Percentiles rank a stretch among this genome's conserved stretches.
These are phyloP conservation scores for Rhododendron griersonianum DNA, from an alignment of 148 eudicot genomes.

Conservation along the genomic window DNA sequence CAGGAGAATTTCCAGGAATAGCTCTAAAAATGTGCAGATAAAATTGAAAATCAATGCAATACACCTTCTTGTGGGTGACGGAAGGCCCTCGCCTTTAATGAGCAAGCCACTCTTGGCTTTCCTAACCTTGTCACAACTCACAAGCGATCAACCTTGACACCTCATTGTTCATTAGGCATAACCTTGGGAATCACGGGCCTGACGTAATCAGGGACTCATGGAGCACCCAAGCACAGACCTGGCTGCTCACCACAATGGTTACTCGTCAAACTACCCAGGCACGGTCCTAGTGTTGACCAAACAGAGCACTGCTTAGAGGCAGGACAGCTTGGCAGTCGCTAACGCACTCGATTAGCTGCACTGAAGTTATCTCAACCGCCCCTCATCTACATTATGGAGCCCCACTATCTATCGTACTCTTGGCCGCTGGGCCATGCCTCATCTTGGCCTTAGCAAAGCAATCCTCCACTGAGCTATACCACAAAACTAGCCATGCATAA, in stretches of 20 bases:
- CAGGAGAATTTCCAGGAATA: neutral
- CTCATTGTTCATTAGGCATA: neutral
- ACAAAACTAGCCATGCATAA: neutral
- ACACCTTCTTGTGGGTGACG: neutral
- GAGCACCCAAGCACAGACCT: neutral
- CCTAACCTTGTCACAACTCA: neutral
- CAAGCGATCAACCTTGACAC: neutral
- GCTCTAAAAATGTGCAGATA: neutral
- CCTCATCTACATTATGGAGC: neutral
- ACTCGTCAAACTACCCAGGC: neutral
- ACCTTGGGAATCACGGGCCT: neutral
- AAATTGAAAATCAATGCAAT: neutral
- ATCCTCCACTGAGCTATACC: neutral
- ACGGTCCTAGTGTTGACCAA: neutral
- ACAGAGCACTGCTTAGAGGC: neutral
- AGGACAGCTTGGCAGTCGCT: neutral
- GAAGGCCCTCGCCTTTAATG: neutral
- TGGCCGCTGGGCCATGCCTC: neutral
- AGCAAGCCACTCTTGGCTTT: neutral
- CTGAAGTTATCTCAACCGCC: neutral
- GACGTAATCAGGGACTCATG: neutral
- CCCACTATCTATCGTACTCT: neutral
- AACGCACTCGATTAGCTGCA: neutral
- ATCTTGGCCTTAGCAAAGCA: neutral
- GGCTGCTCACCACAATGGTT: neutral